Evolutionary conservation across 2,329 filamentous ascomycete species (phyloP).

Genomic region (Coniochaeta sp.): DNA sequence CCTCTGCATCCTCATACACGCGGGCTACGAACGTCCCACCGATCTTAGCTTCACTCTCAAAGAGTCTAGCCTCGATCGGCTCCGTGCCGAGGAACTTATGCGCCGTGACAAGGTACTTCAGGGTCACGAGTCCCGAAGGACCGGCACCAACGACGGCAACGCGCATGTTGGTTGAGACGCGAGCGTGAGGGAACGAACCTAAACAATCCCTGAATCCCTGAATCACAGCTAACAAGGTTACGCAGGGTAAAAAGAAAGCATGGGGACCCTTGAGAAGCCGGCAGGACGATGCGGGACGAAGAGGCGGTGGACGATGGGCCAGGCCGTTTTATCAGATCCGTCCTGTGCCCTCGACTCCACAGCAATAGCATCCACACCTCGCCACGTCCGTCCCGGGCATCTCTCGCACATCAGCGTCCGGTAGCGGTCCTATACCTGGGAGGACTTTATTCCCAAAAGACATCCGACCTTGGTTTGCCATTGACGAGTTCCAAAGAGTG

Average conservation of each 20-base stretch:
- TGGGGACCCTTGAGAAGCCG: background rate
- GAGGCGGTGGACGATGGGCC: background rate
- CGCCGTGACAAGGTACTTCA: conserved; percentile 27
- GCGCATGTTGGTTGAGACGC: conserved; percentile 4
- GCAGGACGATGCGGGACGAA: background rate
- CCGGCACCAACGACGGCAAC: conserved; percentile 30
- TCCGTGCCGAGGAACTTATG: conserved; percentile 19
- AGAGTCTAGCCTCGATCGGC: conserved; percentile 30
- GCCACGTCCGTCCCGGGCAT: background rate
- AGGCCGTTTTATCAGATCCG: background rate
- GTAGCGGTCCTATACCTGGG: background rate
- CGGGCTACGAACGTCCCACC: conserved; percentile 34
- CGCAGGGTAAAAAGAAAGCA: background rate
- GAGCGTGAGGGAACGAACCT: background rate
- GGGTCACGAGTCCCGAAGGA: conserved; percentile 28
- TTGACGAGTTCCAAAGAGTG: background rate
- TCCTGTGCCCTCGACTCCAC: background rate
- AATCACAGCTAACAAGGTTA: background rate
- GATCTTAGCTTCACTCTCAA: conserved; percentile 29
- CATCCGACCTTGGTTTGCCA: background rate
- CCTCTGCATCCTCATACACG: conserved; percentile 35
- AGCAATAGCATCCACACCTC: background rate
- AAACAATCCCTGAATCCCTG: background rate
- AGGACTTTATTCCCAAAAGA: background rate
- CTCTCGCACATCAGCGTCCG: background rate